A percentile compares a stretch with the other conserved stretches of the same genome.
phyloP scores from a whole-genome alignment of 176 grass and related monocot species.

The Raddia guianensis region DNA sequence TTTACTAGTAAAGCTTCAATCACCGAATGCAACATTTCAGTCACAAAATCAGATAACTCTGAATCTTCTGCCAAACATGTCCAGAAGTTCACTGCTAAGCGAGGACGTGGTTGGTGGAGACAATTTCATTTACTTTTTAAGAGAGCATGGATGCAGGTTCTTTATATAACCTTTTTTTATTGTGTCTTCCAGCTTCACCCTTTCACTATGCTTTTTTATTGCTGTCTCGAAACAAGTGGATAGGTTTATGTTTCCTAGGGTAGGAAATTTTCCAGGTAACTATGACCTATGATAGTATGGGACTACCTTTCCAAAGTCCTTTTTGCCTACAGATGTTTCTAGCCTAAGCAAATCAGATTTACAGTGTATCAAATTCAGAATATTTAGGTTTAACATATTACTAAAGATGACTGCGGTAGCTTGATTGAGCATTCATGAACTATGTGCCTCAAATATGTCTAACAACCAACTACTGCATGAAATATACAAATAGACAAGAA shows the following conservation, averaged over 20 bases:
- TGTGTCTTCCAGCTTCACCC: not conserved
- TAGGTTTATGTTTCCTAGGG: not conserved
- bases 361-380: not conserved
- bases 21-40: constrained; percentile 41
- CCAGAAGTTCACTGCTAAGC: constrained; percentile 57
- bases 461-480: not conserved
- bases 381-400: not conserved
- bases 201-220: not conserved
- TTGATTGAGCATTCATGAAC: constrained; percentile 10
- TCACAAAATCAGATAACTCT: constrained; percentile 34
- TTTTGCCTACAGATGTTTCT: constrained; percentile 3
- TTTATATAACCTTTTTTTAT: constrained; percentile 28
- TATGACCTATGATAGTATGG: not conserved
- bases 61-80: constrained; percentile 50
- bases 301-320: not conserved
- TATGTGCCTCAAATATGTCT: constrained; percentile 11
- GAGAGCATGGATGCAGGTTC: constrained; percentile 97
- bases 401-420: not conserved
- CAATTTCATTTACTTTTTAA: constrained; percentile 89
- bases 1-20: constrained; percentile 61
- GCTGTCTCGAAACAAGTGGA: not conserved
- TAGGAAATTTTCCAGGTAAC: not conserved
- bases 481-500: not conserved
- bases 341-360: not conserved
- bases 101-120: constrained; percentile 71